Conservation (phyloP, 2,329 filamentous ascomycete species). For the Diplodia sapinea region DNA sequence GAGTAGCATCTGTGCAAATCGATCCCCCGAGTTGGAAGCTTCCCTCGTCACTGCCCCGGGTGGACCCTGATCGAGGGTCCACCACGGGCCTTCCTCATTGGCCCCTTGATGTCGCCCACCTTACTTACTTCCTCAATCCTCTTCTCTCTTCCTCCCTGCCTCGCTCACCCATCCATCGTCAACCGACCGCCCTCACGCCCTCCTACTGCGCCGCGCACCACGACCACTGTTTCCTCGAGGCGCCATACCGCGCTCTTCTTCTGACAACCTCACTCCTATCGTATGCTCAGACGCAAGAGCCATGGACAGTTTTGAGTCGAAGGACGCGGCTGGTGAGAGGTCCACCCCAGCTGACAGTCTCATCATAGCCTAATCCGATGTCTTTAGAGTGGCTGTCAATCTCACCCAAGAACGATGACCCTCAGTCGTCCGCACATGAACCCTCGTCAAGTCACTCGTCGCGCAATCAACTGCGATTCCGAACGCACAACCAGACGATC, state of each 20-base stretch:
- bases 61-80: not conserved
- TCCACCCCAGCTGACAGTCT: not conserved
- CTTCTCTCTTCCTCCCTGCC: not conserved
- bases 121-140: not conserved
- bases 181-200: not conserved
- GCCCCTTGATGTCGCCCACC: not conserved
- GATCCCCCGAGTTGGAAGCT: not conserved
- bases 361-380: not conserved
- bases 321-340: conserved; percentile 5
- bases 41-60: not conserved
- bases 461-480: not conserved
- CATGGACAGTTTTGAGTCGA: conserved; percentile 7
- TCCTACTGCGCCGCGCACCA: not conserved
- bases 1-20: too few relatives aligned
- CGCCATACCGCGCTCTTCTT: not conserved
- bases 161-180: not conserved
- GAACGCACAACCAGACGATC: not conserved
- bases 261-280: not conserved
- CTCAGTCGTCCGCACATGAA: not conserved
- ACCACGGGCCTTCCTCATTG: not conserved
- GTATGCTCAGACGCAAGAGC: not conserved
- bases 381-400: conserved; percentile 5
- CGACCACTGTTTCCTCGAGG: not conserved
- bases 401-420: not conserved
- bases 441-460: not conserved